These are phyloP conservation scores for Apiotrichum porosum DNA, from an alignment of 1,284 basidiomycete species.

Conservation along the genomic window DNA sequence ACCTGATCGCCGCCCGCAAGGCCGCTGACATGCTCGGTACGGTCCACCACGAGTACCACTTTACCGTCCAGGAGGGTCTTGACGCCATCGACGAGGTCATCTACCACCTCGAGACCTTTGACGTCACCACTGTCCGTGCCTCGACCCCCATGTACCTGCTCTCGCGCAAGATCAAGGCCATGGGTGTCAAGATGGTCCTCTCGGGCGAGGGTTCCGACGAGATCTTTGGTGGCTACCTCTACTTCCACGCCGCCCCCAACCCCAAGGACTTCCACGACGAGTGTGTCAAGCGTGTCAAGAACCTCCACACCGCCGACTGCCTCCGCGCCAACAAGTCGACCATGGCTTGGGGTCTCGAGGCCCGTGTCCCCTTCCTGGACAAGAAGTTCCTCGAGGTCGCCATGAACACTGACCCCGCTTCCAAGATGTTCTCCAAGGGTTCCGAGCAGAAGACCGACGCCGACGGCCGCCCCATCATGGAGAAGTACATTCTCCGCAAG, in stretches of 20 bases:
- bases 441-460: constrained; percentile 66
- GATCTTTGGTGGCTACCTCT: constrained; percentile 96
- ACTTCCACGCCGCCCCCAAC: constrained; percentile 98
- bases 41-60: constrained; percentile 95
- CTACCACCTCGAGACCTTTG: constrained; percentile 97
- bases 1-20: constrained; percentile 88
- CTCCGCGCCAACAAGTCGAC: constrained; percentile 97
- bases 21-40: constrained; percentile 93
- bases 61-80: constrained; percentile 96
- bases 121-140: constrained; percentile 97
- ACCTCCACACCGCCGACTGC: constrained; percentile 96
- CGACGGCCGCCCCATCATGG: constrained; percentile 85
- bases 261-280: constrained; percentile 90
- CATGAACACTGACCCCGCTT: constrained; percentile 82
- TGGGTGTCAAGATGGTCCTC: constrained; percentile 99
- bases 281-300: constrained; percentile 90
- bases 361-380: constrained; percentile 98
- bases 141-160: constrained; percentile 82
- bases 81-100: constrained; percentile 98
- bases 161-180: constrained; percentile 97
- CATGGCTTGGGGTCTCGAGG: constrained; percentile 99
- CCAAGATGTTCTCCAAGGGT: constrained; percentile 91
- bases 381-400: constrained; percentile 90
- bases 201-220: constrained; percentile 98
- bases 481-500: constrained; percentile 98